Evolutionary conservation across 106 monocot genomes (phyloP), one percentile per base, ranked within the genome.

Genomic region (Xerophyta viscosa): DNA sequence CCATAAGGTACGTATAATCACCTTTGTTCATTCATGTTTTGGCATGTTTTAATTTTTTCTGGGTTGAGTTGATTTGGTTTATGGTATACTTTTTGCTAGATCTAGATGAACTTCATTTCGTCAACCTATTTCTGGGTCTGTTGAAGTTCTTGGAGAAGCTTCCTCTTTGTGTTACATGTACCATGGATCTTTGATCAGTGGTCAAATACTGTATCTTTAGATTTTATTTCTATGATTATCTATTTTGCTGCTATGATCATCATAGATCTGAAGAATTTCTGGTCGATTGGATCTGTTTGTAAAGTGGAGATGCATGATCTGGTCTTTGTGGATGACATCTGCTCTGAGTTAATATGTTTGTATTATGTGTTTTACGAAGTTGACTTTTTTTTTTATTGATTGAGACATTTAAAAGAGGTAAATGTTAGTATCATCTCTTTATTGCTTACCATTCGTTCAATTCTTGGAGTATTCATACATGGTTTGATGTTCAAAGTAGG

Each of bases 1-100:
- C 82, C 27, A 88, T 88, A 57, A 82, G 88, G 88, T 88, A 64
- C 29, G 61, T 10, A 15, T 43, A n/a, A 37, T 27, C 36, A 6
- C 18, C 29, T 31, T 48, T 14, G 6, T 21, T 20, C 2, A 21
- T 48, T 58, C 41, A 47, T 29, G 2, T 29, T 8, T 11, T 65
- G 24, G 27, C 37, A 27, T 57, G 24, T 20, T 14, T 20, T 20
- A 10, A 18, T 43, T 8, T 3, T 48, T 29, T 17, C 24, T 11
- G 23, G 27, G 13, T 7, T 20, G 2, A 8, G 8, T 36, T 56
- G 33, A 20, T 0, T 56, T 19, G 6, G 31, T 24, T 54, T 29
- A 43, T 20, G 49, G 21, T 54, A 8, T 33, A 31, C 6, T 7
- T 33, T 36, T 17, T 37, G 20, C 31, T 31, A 20, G 54, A 33